Evolutionary conservation across 148 eudicot species (phyloP), one percentile per base, ranked within the genome.

Genomic region (Cornus kousa): DNA sequence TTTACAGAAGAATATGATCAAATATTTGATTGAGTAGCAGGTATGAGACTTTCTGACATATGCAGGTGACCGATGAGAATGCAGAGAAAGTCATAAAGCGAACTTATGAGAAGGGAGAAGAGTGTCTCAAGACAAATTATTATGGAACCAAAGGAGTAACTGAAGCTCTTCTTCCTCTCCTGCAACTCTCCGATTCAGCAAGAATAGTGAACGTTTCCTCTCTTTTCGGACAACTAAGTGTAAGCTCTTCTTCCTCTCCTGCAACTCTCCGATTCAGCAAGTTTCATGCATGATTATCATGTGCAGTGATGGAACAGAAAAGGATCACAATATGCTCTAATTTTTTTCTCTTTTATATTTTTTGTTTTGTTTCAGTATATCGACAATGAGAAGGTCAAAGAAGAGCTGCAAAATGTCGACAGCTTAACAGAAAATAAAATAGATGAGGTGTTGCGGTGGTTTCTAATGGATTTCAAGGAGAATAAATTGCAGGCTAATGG

Each of bases 101-200:
- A 72, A 77, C 79, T 7, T 81, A 71, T 70, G 85, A 87, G 64
- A 20, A 70, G 39, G 87, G 78, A 43, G 81, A 81, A 79, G 74
- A 76, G 28, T 83, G 89, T 82, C 40, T 88, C 68, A 48, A 69
- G 22, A 86, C 87, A 77, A 88, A 88, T 39, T 88, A 83, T 67
- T 86, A 82, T 73, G 90, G 85, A 28, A 79, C 73, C 3, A 88
- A 88, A 67, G 55, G 73, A 16, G 57, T 81, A 13, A 71, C 68
- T 35, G 77, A 79, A 43, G 81, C 82, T 43, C 57, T 87, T n/a
- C 65, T 85, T 76, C 90, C 86, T 11, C 82, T 87, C 13, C 87
- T 87, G 23, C 81, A 82, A 67, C 71, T 82, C 33, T 87, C 90
- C 20, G 74, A 75, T 70, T 85, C 87, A 10, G 80, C 87, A 16